Conservation (phyloP, 305 asterid genomes). For the Rubia peregrina region DNA sequence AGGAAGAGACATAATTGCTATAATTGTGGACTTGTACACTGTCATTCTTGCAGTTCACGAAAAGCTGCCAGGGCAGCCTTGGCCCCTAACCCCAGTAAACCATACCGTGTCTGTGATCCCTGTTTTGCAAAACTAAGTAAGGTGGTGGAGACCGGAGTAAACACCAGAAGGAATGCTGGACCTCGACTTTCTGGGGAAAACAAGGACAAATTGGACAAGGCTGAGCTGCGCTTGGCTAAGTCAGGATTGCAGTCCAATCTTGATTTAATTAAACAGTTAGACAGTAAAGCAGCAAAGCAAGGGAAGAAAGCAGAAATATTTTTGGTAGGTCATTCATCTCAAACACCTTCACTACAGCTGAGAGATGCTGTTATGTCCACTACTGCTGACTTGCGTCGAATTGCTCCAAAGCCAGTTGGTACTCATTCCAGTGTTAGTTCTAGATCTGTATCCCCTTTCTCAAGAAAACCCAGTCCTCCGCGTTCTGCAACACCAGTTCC, state of each 20-base stretch:
- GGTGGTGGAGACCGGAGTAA: slow-evolving; percentile 62
- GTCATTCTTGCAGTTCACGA: slow-evolving; percentile 90
- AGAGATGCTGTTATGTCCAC: slow-evolving; percentile 58
- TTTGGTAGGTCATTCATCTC: slow-evolving; percentile 67
- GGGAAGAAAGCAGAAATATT: slow-evolving; percentile 73
- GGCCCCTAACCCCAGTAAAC: slow-evolving; percentile 94
- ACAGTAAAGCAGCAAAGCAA: slow-evolving; percentile 85
- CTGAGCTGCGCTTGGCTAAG: slow-evolving; percentile 66
- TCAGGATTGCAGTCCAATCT: slow-evolving; percentile 57
- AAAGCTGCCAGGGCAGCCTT: slow-evolving; percentile 78
- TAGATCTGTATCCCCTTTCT: slow-evolving; percentile 88
- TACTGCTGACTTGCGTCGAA: slow-evolving; percentile 42
- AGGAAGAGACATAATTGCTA: slow-evolving; percentile 96
- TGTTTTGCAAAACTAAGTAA: slow-evolving; percentile 76
- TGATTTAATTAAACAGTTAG: slow-evolving; percentile 83
- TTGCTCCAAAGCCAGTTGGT: slow-evolving; percentile 56
- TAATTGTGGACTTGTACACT: slow-evolving; percentile 91
- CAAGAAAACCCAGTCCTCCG: slow-evolving; percentile 85
- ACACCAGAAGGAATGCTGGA: slow-evolving; percentile 57
- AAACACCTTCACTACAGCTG: slow-evolving; percentile 61
- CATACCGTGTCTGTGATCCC: slow-evolving; percentile 86
- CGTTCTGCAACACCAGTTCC: slow-evolving; percentile 91
- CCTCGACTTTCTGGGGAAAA: slow-evolving; percentile 88
- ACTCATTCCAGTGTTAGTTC: slow-evolving; percentile 64
- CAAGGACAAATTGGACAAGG: slow-evolving; percentile 80